A percentile compares a stretch with the other conserved stretches of the same genome.
Evolutionary conservation across 2,329 filamentous ascomycete genomes (phyloP).

Genomic region (Catunica adiposa): DNA sequence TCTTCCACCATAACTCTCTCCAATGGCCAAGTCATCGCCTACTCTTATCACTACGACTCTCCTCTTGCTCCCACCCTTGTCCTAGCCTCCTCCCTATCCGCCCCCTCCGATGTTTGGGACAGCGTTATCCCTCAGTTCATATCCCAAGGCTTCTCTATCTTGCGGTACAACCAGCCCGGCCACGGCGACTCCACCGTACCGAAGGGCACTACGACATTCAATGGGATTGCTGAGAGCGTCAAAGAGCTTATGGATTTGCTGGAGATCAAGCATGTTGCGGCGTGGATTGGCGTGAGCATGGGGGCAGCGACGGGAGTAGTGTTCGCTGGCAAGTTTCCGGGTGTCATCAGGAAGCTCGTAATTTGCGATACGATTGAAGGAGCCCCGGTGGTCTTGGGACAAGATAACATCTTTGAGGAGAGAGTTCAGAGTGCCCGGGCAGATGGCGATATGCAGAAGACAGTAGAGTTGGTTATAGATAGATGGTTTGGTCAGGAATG

Average conservation of each 20-base stretch:
- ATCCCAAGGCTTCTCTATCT: constrained; percentile 23
- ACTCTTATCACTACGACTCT: constrained; percentile 21
- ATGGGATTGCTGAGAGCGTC: constrained; percentile 25
- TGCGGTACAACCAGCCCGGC: constrained; percentile 29
- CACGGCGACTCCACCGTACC: constrained; percentile 24
- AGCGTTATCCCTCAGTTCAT: constrained; percentile 23
- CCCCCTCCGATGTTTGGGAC: constrained; percentile 25
- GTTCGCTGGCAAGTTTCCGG: constrained; percentile 25
- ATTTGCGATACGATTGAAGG: constrained; percentile 26
- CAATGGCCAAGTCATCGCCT: constrained; percentile 20
- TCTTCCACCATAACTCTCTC: constrained; percentile 17
- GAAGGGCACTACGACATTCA: constrained; percentile 23
- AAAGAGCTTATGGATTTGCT: constrained; percentile 22
- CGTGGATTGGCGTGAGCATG: constrained; percentile 31
- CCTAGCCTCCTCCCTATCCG: constrained; percentile 25
- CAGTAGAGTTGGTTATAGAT: constrained; percentile 22
- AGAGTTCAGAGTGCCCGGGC: constrained; percentile 22
- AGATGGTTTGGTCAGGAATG: constrained; percentile 27
- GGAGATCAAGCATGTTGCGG: constrained; percentile 20
- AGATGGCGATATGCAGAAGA: constrained; percentile 20
- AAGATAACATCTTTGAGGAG: constrained; percentile 23
- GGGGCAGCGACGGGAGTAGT: constrained; percentile 26
- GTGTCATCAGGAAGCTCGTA: constrained; percentile 23
- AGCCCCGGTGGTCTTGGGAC: constrained; percentile 24
- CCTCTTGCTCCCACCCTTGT: constrained; percentile 21